Percentiles rank a stretch among this genome's conserved stretches.
These are phyloP conservation scores for Pichia sp. DNA, from an alignment of 1,139 yeast genomes.

Conservation along the genomic window DNA sequence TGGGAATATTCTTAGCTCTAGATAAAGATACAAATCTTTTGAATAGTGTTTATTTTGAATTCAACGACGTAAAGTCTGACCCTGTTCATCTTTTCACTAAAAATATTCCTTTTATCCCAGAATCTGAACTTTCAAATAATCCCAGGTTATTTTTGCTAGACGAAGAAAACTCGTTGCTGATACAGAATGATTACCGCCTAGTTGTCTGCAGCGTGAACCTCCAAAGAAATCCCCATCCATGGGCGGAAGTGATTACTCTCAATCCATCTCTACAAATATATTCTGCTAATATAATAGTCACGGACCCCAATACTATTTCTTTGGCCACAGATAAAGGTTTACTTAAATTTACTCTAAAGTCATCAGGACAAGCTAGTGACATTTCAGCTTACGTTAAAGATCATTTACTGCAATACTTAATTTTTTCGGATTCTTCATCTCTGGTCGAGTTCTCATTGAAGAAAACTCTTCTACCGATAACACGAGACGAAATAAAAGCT, in stretches of 20 bases:
- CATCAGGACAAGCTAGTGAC: constrained; percentile 4
- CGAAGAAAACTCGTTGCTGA: not conserved
- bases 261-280: constrained; percentile 7
- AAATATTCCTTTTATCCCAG: not conserved
- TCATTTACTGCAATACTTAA: constrained; percentile 79
- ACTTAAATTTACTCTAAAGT: constrained; percentile 47
- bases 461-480: constrained; percentile 35
- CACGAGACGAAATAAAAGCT: constrained; percentile 39
- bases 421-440: constrained; percentile 45
- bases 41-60: not conserved
- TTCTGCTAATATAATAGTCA: not conserved
- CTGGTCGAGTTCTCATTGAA: constrained; percentile 54
- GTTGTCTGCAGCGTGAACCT: constrained; percentile 5
- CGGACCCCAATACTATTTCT: constrained; percentile 42
- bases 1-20: constrained; percentile 4
- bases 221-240: constrained; percentile 1
- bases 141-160: constrained; percentile 3
- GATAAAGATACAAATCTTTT: not conserved
- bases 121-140: not conserved
- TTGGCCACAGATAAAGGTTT: constrained; percentile 63
- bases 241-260: constrained; percentile 13
- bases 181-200: constrained; percentile 9
- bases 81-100: not conserved
- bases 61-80: not conserved
- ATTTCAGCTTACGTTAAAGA: constrained; percentile 38